A percentile compares a stretch with the other conserved stretches of the same genome.
These are phyloP conservation scores for Zoysia pacifica DNA, from an alignment of 176 grass and related monocot genomes.

Conservation along the genomic window DNA sequence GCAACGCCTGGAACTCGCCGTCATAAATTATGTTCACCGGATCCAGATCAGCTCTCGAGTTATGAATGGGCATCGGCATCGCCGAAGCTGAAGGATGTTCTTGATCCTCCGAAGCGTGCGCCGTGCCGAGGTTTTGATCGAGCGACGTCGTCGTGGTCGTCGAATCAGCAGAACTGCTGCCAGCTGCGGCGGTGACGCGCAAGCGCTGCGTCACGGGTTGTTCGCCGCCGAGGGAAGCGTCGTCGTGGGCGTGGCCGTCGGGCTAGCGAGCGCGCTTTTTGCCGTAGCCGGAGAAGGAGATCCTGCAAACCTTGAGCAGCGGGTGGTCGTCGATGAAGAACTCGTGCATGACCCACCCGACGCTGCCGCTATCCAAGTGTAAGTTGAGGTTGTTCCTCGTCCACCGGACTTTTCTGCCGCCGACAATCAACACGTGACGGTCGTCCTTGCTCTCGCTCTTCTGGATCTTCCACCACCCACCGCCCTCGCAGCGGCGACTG, in stretches of 20 bases:
- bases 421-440: no score
- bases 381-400: neutral
- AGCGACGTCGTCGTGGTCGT: no score
- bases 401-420: neutral
- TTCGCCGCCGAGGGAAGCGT: neutral
- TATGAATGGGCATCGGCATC: no score
- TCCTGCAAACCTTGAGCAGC: neutral
- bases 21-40: no score
- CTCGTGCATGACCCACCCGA: slow-evolving; percentile 44
- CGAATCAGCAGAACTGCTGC: neutral
- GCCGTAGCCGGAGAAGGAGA: slow-evolving; percentile 31
- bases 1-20: no score
- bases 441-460: neutral
- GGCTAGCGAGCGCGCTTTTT: neutral
- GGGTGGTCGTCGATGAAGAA: neutral
- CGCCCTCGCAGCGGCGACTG: no score
- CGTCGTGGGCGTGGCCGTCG: neutral
- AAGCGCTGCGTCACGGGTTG: neutral
- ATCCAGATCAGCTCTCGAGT: no score
- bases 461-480: neutral
- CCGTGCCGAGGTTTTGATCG: no score
- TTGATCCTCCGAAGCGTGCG: no score
- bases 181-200: neutral
- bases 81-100: no score
- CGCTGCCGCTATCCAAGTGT: neutral